phyloP scores from a whole-genome alignment of 2,329 filamentous ascomycete species.

The Neocucurbitaria cava region DNA sequence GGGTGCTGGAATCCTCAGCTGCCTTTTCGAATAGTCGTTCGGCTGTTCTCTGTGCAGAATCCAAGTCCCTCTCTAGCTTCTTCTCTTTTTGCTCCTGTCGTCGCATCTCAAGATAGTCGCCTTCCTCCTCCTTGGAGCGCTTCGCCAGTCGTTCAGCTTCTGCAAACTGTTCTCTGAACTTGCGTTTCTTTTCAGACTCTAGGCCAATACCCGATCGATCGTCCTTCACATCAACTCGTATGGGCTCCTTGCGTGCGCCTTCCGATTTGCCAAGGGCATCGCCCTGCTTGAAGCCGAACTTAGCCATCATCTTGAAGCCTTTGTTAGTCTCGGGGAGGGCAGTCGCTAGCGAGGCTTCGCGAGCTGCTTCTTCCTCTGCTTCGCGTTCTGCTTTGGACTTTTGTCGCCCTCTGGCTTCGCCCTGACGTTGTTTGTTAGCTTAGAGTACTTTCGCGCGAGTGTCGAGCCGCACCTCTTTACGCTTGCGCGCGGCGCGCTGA shows the following conservation, averaged over 20 bases:
- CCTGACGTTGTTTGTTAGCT: conserved; percentile 28
- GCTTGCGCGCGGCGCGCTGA: conserved; percentile 63
- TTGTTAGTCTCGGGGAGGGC: conserved; percentile 78
- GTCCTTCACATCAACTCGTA: conserved; percentile 78
- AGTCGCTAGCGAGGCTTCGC: conserved; percentile 78
- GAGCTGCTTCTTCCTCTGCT: conserved; percentile 73
- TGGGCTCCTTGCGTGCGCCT: conserved; percentile 69
- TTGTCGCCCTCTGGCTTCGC: conserved; percentile 36
- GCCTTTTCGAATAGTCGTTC: conserved; percentile 70
- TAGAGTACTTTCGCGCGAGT: background rate
- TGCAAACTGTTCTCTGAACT: conserved; percentile 55
- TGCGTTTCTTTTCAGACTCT: conserved; percentile 83
- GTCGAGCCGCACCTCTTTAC: conserved; percentile 54
- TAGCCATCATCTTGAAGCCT: conserved; percentile 94
- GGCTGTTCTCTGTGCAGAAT: conserved; percentile 81
- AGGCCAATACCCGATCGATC: conserved; percentile 83
- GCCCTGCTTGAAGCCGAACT: conserved; percentile 86
- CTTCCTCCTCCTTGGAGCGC: conserved; percentile 56
- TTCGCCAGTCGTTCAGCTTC: conserved; percentile 42
- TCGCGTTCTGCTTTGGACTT: conserved; percentile 85
- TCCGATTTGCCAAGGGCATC: conserved; percentile 73
- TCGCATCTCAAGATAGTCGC: conserved; percentile 44
- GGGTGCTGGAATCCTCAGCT: conserved; percentile 29
- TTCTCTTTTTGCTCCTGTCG: conserved; percentile 45
- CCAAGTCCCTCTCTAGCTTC: conserved; percentile 69